A percentile compares a stretch with the other conserved stretches of the same genome.
Conservation (phyloP, 2,329 filamentous ascomycete species). For the Penicillium sumatraense region DNA sequence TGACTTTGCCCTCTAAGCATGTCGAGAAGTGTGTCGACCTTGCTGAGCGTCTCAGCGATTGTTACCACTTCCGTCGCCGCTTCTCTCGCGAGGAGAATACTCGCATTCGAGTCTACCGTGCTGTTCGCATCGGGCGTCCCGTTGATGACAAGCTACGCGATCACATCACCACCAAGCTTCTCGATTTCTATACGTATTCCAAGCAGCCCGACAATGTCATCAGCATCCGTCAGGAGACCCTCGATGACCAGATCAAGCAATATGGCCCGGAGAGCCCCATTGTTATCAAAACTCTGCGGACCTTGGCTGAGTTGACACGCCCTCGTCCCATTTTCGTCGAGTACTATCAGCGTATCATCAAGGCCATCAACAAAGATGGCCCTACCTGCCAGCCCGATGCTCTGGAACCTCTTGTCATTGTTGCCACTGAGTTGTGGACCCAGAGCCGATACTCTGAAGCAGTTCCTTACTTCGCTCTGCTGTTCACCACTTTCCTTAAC, state of each 20-base stretch:
- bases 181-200: conserved; percentile 35
- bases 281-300: conserved; percentile 44
- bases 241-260: conserved; percentile 42
- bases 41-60: conserved; percentile 52
- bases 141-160: conserved; percentile 38
- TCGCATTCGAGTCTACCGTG: conserved; percentile 41
- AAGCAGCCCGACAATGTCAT: conserved; percentile 43
- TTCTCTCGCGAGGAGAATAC: conserved; percentile 43
- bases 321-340: conserved; percentile 43
- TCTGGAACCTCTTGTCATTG: conserved; percentile 43
- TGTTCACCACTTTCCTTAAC: conserved; percentile 45
- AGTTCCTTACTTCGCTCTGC: conserved; percentile 36
- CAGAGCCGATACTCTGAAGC: conserved; percentile 45
- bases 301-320: conserved; percentile 40
- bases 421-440: conserved; percentile 44
- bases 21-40: conserved; percentile 53
- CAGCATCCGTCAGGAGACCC: conserved; percentile 42
- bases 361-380: conserved; percentile 43
- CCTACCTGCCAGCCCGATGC: conserved; percentile 41
- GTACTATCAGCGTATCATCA: conserved; percentile 45
- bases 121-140: conserved; percentile 32
- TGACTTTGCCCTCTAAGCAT: conserved; percentile 48
- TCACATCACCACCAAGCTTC: conserved; percentile 32
- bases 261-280: conserved; percentile 39
- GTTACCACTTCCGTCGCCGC: conserved; percentile 47